Evolutionary conservation across 176 grass and related monocot species (phyloP), one percentile per base, ranked within the genome.

Genomic region (Lolium rigidum): DNA sequence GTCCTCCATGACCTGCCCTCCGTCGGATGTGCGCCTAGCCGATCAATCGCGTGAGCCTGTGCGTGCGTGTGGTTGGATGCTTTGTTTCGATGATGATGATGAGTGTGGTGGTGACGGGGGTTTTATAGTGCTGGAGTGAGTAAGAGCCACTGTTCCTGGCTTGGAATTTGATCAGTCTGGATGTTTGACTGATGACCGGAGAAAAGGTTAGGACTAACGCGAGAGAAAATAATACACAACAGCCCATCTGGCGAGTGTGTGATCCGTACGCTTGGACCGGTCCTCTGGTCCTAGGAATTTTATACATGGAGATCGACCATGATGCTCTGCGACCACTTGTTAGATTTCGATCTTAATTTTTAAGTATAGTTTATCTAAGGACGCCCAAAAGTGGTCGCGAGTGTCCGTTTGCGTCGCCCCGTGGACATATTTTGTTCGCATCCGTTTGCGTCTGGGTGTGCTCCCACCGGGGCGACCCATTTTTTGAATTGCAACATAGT

Each of bases 151-250:
- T 73, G 69, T 31, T 87, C 0, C 5, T 7, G 8, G 20, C 47
- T 47, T 50, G 68, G 61, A 76, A 84, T 17, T 35, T 26, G 6
- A 49, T 17, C 14, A 25, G 46, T 51, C 22, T 39, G 9, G 2
- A 10, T 20, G 85, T 74, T 91, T 73, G 89, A 91, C 85, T 41
- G 76, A 61, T 69, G 81, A 87, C 89, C 7, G 59, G 55, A 21
- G 68, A 84, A 87, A 69, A 69, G 68, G 5, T 16, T 3, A 7
- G 15, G 84, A 87, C 85, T 84, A 86, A 70, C 0, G 10, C 2
- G 1, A 2, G 14, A 16, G 16, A 86, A 71, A 84, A 46, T 80
- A 74, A 59, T 58, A 11, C 21, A 61, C 2, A 61, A 9, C 59
- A 13, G 68, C 28, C 22, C 4, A 65, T 61, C 6, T 64, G 4